These are phyloP conservation scores for Colletotrichum orbiculare DNA, from an alignment of 2,329 filamentous ascomycete genomes.

Conservation along the genomic window DNA sequence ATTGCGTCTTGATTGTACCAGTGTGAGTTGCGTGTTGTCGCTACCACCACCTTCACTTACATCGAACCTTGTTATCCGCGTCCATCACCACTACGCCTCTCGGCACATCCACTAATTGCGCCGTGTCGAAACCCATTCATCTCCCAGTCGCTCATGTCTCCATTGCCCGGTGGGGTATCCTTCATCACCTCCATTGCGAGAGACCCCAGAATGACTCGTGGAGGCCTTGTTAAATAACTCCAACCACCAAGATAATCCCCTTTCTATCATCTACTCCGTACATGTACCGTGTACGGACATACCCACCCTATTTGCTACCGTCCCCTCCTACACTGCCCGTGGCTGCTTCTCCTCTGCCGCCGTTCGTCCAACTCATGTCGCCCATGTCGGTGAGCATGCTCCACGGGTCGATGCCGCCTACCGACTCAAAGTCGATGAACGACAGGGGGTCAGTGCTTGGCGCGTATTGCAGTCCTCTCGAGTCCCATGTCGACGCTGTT, in stretches of 20 bases:
- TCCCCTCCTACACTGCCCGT: not conserved
- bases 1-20: not conserved
- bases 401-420: constrained; percentile 32
- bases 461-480: constrained; percentile 29
- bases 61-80: no score
- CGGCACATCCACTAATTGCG: no score
- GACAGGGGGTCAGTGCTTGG: constrained; percentile 29
- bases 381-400: constrained; percentile 24
- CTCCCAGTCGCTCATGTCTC: no score
- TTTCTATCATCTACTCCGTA: not conserved
- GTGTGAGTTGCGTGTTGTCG: constrained; percentile 9
- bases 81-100: no score
- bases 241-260: not conserved
- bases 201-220: not conserved
- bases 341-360: not conserved
- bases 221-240: no score
- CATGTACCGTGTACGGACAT: no score
- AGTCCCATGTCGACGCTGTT: constrained; percentile 24
- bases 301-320: no score
- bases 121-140: no score
- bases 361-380: constrained; percentile 24
- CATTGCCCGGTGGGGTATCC: constrained; percentile 1
- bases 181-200: not conserved
- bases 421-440: constrained; percentile 20
- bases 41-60: no score